Evolutionary conservation across 2,329 filamentous ascomycete genomes (phyloP), one percentile per base, ranked within the genome.

Genomic region (Penicillium concentricum): DNA sequence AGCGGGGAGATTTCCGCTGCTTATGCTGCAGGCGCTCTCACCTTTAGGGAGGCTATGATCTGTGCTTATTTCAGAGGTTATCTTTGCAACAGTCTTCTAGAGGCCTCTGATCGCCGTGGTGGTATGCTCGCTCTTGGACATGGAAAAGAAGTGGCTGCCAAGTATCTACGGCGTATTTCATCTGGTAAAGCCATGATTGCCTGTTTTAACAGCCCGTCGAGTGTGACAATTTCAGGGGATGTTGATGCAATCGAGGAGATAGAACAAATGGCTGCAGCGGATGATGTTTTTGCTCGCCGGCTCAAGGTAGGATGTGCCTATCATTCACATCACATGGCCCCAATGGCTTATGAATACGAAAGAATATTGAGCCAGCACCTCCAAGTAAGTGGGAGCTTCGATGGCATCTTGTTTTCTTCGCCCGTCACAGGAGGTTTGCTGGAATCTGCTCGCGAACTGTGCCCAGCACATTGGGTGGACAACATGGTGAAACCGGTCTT

Each of bases 1-100:
- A 46, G 41, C 30, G 51, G 51, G 2, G 51, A 53, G 24, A 38
- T 53, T 46, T 18, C 32, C 8, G 51, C 51, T 18, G 51, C 51
- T 7, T 53, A 37, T 37, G 42, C 51, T 3, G 10, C 20, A 0
- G 34, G 34, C 1, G 30, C 34, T 10, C n/a, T 47, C 2, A 20
- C 7, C 2, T 12, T 39, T 5, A 4, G 5, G 37, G n/a, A 10
- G 3, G 18, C 38, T n/a, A 22, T 39, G n/a, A 7, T 5, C 38
- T 12, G 8, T 22, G 38, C 18, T 13, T 39, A 39, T 6, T 20
- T 18, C n/a, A 18, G 37, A 15, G 37, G 37, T 15, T 18, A 39
- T 20, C 37, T 39, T 18, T 20, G n/a, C 37, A 39, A 18, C n/a
- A 15, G 24, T 42, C 13, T 15, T 34, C 13, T 26, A 34, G 13